phyloP scores from a whole-genome alignment of 2,329 filamentous ascomycete genomes.

The Aspergillus sp. region DNA sequence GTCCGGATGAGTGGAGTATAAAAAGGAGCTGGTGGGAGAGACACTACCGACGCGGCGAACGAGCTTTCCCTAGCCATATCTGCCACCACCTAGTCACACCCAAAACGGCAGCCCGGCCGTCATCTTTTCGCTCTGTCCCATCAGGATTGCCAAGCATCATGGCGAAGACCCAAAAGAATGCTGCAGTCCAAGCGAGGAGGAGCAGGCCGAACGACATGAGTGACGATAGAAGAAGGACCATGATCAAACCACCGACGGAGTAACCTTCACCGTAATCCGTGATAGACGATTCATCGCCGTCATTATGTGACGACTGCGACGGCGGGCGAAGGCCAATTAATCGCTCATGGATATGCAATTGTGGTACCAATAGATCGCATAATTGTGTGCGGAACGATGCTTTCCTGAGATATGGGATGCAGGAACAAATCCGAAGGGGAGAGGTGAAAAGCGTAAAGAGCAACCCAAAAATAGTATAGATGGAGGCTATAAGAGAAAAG shows the following conservation, averaged over 20 bases:
- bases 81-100: slow-evolving; percentile 62
- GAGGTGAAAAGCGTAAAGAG: slow-evolving; percentile 52
- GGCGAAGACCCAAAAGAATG: slow-evolving; percentile 63
- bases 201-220: slow-evolving; percentile 58
- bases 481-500: slow-evolving; percentile 53
- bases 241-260: slow-evolving; percentile 43
- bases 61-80: slow-evolving; percentile 49
- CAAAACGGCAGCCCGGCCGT: slow-evolving; percentile 60
- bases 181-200: slow-evolving; percentile 58
- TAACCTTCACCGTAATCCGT: slow-evolving; percentile 35
- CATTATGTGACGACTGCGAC: slow-evolving; percentile 42
- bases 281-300: slow-evolving; percentile 33
- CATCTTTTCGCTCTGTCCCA: slow-evolving; percentile 59
- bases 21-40: background rate
- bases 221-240: slow-evolving; percentile 57
- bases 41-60: slow-evolving; percentile 19
- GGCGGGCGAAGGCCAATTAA: slow-evolving; percentile 31
- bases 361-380: slow-evolving; percentile 53
- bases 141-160: slow-evolving; percentile 63
- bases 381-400: slow-evolving; percentile 52
- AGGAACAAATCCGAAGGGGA: slow-evolving; percentile 56
- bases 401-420: slow-evolving; percentile 42
- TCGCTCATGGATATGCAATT: slow-evolving; percentile 50
- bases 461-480: slow-evolving; percentile 56
- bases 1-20: slow-evolving; percentile 4